Evolutionary conservation across 768 basidiomycete species (phyloP).

Genomic region (Amanita muscaria): DNA sequence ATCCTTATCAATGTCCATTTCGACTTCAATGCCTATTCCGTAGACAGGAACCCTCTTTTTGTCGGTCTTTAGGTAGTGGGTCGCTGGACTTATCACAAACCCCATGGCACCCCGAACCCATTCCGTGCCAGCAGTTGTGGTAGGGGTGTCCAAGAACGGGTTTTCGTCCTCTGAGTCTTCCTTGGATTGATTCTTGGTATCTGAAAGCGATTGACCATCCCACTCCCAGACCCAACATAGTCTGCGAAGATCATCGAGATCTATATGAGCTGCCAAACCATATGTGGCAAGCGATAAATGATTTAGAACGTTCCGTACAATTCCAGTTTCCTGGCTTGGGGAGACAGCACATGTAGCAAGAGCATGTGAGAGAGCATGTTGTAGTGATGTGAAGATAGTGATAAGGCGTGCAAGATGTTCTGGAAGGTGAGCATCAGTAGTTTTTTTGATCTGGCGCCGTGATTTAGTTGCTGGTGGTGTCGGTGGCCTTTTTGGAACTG

Average conservation of each 20-base stretch:
- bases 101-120: conserved; percentile 82
- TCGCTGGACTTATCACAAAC: conserved; percentile 61
- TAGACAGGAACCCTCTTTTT: conserved; percentile 70
- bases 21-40: conserved; percentile 81
- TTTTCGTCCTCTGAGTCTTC: conserved; percentile 43
- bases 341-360: conserved; percentile 77
- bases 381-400: conserved; percentile 58
- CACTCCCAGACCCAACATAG: conserved; percentile 91
- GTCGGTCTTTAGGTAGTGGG: conserved; percentile 57
- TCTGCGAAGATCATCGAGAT: conserved; percentile 59
- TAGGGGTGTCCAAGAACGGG: conserved; percentile 48
- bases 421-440: conserved; percentile 32
- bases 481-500: conserved; percentile 32
- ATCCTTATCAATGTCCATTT: conserved; percentile 75
- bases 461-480: conserved; percentile 47
- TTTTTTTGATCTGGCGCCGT: conserved; percentile 20
- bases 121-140: conserved; percentile 37
- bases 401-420: conserved; percentile 51
- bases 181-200: conserved; percentile 1
- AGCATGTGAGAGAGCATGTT: conserved; percentile 79
- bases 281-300: conserved; percentile 65
- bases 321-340: conserved; percentile 65
- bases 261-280: conserved; percentile 57
- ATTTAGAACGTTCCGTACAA: conserved; percentile 71
- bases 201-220: conserved; percentile 45